A percentile compares a stretch with the other conserved stretches of the same genome.
phyloP scores from a whole-genome alignment of 768 basidiomycete species.

The Leccinum olivaceopallidum region DNA sequence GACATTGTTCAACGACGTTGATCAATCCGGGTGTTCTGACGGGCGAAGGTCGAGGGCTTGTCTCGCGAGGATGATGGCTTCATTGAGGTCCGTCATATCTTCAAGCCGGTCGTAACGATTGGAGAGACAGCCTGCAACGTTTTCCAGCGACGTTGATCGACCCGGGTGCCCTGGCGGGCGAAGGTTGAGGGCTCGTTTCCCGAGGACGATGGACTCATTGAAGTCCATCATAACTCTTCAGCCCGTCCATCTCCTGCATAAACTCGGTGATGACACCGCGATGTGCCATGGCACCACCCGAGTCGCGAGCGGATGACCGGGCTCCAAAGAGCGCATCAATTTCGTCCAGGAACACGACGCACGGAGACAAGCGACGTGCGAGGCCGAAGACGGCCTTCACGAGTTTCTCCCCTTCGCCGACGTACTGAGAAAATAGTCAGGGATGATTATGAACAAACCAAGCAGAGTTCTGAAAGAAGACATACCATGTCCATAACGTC shows the following conservation, averaged over 20 bases:
- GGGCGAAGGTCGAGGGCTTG: no score
- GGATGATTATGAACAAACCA: conserved; percentile 2
- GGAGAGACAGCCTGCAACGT: no score
- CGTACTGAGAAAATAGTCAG: conserved; percentile 52
- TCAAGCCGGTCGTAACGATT: no score
- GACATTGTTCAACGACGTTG: no score
- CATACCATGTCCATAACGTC: conserved; percentile 96
- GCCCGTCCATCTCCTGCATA: conserved; percentile 97
- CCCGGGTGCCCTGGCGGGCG: no score
- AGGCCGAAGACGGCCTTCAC: conserved; percentile 88
- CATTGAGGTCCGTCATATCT: no score
- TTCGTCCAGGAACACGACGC: conserved; percentile 94
- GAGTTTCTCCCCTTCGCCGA: conserved; percentile 87
- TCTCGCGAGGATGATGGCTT: no score
- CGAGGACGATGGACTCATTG: no score
- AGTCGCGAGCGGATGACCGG: conserved; percentile 72
- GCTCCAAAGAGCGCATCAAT: conserved; percentile 93
- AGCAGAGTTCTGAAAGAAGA: conserved; percentile 3
- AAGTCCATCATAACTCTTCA: conserved; percentile 44
- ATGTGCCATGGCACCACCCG: conserved; percentile 80
- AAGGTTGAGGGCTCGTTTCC: no score
- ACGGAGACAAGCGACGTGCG: conserved; percentile 83
- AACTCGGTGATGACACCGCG: conserved; percentile 89
- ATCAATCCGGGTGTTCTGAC: no score
- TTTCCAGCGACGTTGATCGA: no score